Conservation (phyloP, 306 rosid species). For the Glycine latifolia region DNA sequence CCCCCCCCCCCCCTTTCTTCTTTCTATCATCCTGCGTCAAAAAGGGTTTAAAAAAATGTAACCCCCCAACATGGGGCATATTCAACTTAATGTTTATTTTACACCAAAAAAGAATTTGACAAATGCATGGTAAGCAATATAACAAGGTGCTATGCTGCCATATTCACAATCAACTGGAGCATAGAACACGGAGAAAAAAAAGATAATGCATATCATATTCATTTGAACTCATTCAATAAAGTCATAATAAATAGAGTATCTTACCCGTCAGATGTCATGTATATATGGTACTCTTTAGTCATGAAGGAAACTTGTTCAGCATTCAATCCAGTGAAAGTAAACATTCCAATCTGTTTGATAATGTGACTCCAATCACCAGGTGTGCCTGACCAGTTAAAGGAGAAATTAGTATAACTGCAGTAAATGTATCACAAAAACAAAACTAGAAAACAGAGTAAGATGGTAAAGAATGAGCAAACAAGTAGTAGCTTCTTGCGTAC, state of each 20-base stretch:
- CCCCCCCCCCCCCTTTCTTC: too few relatives aligned
- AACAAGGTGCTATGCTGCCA: background rate
- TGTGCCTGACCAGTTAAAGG: slow-evolving; percentile 66
- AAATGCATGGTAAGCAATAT: slow-evolving; percentile 11
- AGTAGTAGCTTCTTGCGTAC: too few relatives aligned
- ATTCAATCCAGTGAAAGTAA: slow-evolving; percentile 95
- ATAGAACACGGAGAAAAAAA: slow-evolving; percentile 5
- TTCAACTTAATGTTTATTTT: background rate
- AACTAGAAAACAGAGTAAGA: slow-evolving; percentile 7
- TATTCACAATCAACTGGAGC: background rate
- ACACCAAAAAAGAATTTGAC: background rate
- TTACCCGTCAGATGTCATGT: slow-evolving; percentile 99
- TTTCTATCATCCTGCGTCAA: background rate
- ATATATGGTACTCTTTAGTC: slow-evolving; percentile 90
- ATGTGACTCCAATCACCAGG: slow-evolving; percentile 99
- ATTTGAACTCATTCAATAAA: slow-evolving; percentile 37
- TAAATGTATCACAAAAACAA: background rate
- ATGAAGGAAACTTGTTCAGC: slow-evolving; percentile 87
- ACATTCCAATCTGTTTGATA: slow-evolving; percentile 98
- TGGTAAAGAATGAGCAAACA: slow-evolving; percentile 29
- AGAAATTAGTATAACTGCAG: slow-evolving; percentile 1
- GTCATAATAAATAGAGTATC: slow-evolving; percentile 26
- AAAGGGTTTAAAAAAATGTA: background rate
- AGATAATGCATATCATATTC: background rate
- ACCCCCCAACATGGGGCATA: background rate